Evolutionary conservation across 2,329 filamentous ascomycete species (phyloP), one percentile per base, ranked within the genome.

Genomic region (Cryphonectria nitschkei): DNA sequence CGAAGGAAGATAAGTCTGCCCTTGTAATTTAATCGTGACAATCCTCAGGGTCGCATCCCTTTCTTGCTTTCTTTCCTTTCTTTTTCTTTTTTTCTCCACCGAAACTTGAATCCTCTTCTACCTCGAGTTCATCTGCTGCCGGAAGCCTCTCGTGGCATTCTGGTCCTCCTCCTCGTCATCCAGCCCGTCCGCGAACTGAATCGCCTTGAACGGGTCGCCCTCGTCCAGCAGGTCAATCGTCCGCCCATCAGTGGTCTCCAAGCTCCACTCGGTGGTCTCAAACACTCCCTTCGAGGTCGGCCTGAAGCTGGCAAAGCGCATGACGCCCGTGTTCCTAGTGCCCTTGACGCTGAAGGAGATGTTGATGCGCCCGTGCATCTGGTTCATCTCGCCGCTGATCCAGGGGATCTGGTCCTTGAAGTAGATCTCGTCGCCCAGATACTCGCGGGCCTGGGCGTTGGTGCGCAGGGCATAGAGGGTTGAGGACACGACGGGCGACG

Each of bases 401-500:
- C 92, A 95, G 61, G 93, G 93, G 78, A 95, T 92, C 81, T 91
- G 88, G 78, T 89, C 86, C 75, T 88, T 87, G 82, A 95, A 95
- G 81, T 94, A 94, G 77, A 96, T 91, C 82, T 95, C 91, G 81
- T 98, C 93, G 74, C 96, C 96, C 39, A 99, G 88, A 62, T 91
- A 83, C 70, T 90, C 90, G 77, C 95, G 90, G 62, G 94, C 96
- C 71, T 85, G 83, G 2, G 88, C 83, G 70, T 92, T 94, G 2
- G 93, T 97, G 74, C 96, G 93, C 74, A 99, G 88, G 0, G 95
- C 93, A 85, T 98, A 99, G 39, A 99, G 88, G 5, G 94, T 96
- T 69, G 92, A 93, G 69, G 90, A 90, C n/a, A 98, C 93, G 41
- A 95, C 88, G 68, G 92, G 93, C 37, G 90, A 94, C n/a, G 93